A percentile compares a stretch with the other conserved stretches of the same genome.
Conservation (phyloP, 805 yeast species). For the Torulaspora maleeae region DNA sequence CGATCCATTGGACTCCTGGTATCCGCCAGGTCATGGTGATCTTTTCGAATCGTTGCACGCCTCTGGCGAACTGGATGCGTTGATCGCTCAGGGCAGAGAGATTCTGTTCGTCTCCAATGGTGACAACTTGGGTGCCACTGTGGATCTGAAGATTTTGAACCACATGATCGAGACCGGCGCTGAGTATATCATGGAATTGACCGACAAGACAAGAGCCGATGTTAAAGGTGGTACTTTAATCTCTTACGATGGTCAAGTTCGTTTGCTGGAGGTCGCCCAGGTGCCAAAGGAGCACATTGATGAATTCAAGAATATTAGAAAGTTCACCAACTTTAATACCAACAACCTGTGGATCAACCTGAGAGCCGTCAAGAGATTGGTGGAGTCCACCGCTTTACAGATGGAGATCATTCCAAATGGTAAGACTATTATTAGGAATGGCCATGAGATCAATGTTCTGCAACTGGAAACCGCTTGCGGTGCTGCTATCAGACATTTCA, state of each 20-base stretch:
- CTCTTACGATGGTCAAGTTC: constrained; percentile 89
- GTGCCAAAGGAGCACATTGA: constrained; percentile 98
- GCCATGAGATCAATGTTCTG: constrained; percentile 78
- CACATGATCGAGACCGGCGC: constrained; percentile 90
- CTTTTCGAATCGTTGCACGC: constrained; percentile 83
- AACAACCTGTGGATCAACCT: constrained; percentile 96
- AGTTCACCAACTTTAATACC: constrained; percentile 96
- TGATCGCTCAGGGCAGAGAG: constrained; percentile 91
- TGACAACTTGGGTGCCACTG: constrained; percentile 98
- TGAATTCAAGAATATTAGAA: constrained; percentile 95
- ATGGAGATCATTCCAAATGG: constrained; percentile 95
- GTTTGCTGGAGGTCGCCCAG: constrained; percentile 86
- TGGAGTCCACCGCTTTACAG: constrained; percentile 74
- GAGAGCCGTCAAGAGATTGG: constrained; percentile 87
- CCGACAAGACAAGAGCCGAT: constrained; percentile 98
- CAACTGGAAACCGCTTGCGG: constrained; percentile 99
- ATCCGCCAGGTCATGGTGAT: constrained; percentile 99
- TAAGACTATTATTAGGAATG: constrained; percentile 69
- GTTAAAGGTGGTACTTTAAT: constrained; percentile 99
- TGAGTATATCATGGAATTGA: constrained; percentile 96
- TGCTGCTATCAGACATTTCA: constrained; percentile 95
- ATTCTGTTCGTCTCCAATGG: constrained; percentile 93
- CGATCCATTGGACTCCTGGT: constrained; percentile 84
- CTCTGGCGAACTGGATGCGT: constrained; percentile 86
- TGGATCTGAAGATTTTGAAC: constrained; percentile 80